Percentiles rank a stretch among this genome's conserved stretches.
phyloP scores from a whole-genome alignment of 805 yeast species.

The Vanderwaltozyma verrucispora region DNA sequence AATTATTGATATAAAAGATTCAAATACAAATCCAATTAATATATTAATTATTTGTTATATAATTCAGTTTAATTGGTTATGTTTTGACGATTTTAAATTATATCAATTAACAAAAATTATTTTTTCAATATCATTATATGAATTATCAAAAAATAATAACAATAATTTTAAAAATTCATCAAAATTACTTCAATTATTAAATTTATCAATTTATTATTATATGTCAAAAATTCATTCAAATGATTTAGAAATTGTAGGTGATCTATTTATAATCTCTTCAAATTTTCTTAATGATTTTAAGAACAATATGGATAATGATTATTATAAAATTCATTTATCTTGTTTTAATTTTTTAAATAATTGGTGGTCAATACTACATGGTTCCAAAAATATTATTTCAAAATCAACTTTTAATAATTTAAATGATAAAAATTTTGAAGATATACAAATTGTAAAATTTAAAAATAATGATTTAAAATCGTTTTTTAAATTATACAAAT shows the following conservation, averaged over 20 bases:
- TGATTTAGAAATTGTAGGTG: background rate
- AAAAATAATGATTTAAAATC: background rate
- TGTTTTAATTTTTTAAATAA: slow-evolving; percentile 23
- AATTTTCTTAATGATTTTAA: slow-evolving; percentile 17
- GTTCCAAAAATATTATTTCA: no score
- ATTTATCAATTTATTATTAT: slow-evolving; percentile 18
- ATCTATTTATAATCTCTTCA: slow-evolving; percentile 2
- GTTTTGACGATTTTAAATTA: slow-evolving; percentile 19
- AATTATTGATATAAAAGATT: background rate
- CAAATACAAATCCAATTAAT: background rate
- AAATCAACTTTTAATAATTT: slow-evolving; percentile 23
- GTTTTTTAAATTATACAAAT: slow-evolving; percentile 9
- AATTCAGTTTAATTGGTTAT: slow-evolving; percentile 24
- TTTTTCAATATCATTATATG: background rate
- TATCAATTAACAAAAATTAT: slow-evolving; percentile 20
- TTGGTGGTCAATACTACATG: slow-evolving; percentile 19
- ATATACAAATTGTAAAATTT: background rate
- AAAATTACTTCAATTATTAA: slow-evolving; percentile 15
- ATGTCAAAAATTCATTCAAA: slow-evolving; percentile 10
- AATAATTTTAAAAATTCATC: slow-evolving; percentile 3
- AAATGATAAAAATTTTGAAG: slow-evolving; percentile 9
- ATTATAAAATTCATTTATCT: slow-evolving; percentile 16
- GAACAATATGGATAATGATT: slow-evolving; percentile 14
- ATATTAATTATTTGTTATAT: slow-evolving; percentile 7
- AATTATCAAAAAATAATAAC: background rate